Percentiles rank a stretch among this genome's conserved stretches.
Evolutionary conservation across 2,329 filamentous ascomycete genomes (phyloP).

Genomic region (Fusarium camptoceras): DNA sequence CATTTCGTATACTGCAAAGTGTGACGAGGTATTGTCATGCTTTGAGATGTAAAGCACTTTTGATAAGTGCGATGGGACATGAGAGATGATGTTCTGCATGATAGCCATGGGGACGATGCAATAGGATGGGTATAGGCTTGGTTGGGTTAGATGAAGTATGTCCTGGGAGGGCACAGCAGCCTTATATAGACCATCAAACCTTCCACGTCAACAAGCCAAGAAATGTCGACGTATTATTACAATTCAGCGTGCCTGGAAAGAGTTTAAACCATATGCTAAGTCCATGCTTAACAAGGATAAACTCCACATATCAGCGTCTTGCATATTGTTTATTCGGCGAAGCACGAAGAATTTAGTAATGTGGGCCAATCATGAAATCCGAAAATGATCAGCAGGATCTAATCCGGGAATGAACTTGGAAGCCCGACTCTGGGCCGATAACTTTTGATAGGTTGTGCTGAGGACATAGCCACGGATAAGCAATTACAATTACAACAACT

Average conservation of each 20-base stretch:
- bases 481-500: neutral
- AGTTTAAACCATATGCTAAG: neutral
- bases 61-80: neutral
- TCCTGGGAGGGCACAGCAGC: neutral
- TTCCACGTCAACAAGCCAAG: neutral
- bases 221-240: neutral
- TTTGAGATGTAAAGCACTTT: constrained; percentile 15
- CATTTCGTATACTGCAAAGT: constrained; percentile 12
- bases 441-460: rapidly evolving
- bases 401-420: rapidly evolving
- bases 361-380: neutral
- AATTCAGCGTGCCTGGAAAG: neutral
- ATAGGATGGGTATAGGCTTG: neutral
- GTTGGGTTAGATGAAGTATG: neutral
- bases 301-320: neutral
- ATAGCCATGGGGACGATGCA: neutral
- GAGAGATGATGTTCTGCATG: constrained; percentile 8
- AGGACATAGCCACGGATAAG: neutral
- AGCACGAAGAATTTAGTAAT: neutral
- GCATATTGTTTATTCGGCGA: neutral
- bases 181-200: neutral
- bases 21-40: neutral
- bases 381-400: neutral
- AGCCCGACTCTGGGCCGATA: neutral
- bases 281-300: neutral